Evolutionary conservation across 176 grass and related monocot genomes (phyloP), one percentile per base, ranked within the genome.

Genomic region (Ampelocalamus luodianensis): DNA sequence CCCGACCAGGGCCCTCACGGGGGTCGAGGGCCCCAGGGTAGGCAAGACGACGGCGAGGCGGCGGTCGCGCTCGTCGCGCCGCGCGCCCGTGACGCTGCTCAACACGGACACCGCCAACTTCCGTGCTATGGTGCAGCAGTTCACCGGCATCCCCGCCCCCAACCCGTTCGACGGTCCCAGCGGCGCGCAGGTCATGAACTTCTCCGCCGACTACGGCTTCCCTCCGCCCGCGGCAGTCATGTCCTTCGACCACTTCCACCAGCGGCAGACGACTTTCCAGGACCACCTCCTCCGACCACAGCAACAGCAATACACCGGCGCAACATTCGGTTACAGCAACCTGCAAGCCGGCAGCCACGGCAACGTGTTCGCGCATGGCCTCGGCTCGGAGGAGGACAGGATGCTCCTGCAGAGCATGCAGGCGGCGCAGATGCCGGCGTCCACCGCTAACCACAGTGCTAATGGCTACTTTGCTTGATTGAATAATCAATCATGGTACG

Each of bases 31-130:
- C 13, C 55, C 83, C 0, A 78, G 91, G 10, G 53, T 71, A 9
- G 94, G 89, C 5, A 97, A 97, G 87, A 88, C 89, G 46, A 26
- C 46, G 23, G 80, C 78, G 6, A 80, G 87, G 43, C 60, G 92
- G 13, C 79, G 94, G 37, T 86, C 94, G 1, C 45, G 94, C 6
- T 91, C 94, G 64, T 97, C 94, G 48, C 85, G 94, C 8, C 79
- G 94, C 43, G 90, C 96, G 17, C 96, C 96, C 2, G 91, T 93
- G 13, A 96, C 96, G 70, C 79, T 99, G 69, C 91, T 99, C 73
- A 99, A 96, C 89, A 99, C 96, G 15, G 93, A 99, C 89, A 90
- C 94, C 6, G 36, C 79, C 78, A 97, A 97, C 78, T 97, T 97
- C 71, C 94, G 94, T 10, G 90, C 89, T 49, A 94, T 97, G 94